Base-by-base conservation (phyloP, 371 early-diverging fungal genomes). In the Syncephalis plumigaleata region DNA sequence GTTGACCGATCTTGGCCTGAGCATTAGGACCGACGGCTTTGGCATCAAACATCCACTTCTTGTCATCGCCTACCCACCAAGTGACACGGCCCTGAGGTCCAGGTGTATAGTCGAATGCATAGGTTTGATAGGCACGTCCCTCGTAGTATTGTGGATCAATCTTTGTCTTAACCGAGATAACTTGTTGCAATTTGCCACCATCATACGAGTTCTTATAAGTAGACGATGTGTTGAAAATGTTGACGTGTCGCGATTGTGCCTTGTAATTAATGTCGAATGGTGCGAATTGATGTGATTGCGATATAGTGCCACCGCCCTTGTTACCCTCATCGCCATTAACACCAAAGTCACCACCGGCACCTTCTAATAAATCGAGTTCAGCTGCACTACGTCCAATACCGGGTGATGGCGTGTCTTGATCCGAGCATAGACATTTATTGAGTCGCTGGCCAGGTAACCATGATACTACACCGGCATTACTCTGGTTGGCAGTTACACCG, bases 371-470 rank as follows among this genome's bases (percentile, higher is more conserved):
- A 44, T 68, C 72, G 20, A 74, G 70, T 42, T 73, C 67, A 16
- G 72, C 72, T 7, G 69, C 72, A 9, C 73, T 68, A 13, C 74
- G 62, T 8, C 73, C 72, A 18, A 52, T 53, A 16, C 73, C 67
- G 0, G 67, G 65, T 24, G 55, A 64, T 3, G 74, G 70, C 39
- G 65, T 68, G 49, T 68, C 70, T 63, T 43, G 36, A 25, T 44
- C 48, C 17, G 46, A 36, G 50, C 74, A 71, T 26, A 66, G 66
- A 40, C 68, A 73, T 38, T 64, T 64, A 46, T 70, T 71, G 16
- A 69, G 56, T 9, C 65, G 58, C 52, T 70, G 69, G 22, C 69
- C 71, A 2, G 54, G 52, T 9, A 54, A 11, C 8, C 31, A 20
- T 3, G 55, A 56, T n/a, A 49, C 44, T 27, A 36, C 47, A 13